These are phyloP conservation scores for Diaporthe batatas DNA, from an alignment of 2,329 filamentous ascomycete genomes.

Conservation along the genomic window DNA sequence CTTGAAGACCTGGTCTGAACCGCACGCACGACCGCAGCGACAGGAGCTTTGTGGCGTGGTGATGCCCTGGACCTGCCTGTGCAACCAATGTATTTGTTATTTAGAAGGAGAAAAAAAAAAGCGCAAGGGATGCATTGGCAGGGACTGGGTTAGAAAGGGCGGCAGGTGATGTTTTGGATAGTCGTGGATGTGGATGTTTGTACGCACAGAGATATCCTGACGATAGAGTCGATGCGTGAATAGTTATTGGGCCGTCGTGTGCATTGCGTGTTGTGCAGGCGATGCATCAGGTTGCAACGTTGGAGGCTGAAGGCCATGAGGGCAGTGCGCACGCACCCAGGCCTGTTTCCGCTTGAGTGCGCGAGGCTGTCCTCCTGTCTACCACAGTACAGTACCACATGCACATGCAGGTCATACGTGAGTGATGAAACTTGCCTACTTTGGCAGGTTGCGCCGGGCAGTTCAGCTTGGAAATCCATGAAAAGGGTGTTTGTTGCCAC, in stretches of 20 bases:
- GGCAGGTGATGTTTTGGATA: constrained; percentile 30
- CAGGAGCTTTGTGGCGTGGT: not conserved
- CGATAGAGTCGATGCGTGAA: constrained; percentile 31
- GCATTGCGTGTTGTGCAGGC: not conserved
- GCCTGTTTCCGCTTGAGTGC: not conserved
- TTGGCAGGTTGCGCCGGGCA: constrained; percentile 4
- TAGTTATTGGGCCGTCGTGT: constrained; percentile 2
- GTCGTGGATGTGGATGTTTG: constrained; percentile 28
- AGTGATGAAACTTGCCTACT: constrained; percentile 31
- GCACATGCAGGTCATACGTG: not conserved
- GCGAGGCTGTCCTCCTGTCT: not conserved
- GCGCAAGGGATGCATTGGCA: not conserved
- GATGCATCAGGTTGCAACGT: constrained; percentile 1
- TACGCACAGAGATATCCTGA: constrained; percentile 37
- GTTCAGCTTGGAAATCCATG: constrained; percentile 4
- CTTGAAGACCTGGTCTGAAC: not conserved
- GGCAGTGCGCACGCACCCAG: not conserved
- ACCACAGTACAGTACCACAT: too few species aligned
- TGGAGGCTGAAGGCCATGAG: not conserved
- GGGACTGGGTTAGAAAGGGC: constrained; percentile 10
- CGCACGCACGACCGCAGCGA: constrained; percentile 17
- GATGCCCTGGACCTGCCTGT: not conserved
- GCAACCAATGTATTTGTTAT: not conserved
- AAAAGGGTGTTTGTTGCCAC: constrained; percentile 5
- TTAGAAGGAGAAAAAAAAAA: not conserved